Percentiles rank a stretch among this genome's conserved stretches.
phyloP scores from a whole-genome alignment of 352 stramenopile species.

The Phytophthora meadii region DNA sequence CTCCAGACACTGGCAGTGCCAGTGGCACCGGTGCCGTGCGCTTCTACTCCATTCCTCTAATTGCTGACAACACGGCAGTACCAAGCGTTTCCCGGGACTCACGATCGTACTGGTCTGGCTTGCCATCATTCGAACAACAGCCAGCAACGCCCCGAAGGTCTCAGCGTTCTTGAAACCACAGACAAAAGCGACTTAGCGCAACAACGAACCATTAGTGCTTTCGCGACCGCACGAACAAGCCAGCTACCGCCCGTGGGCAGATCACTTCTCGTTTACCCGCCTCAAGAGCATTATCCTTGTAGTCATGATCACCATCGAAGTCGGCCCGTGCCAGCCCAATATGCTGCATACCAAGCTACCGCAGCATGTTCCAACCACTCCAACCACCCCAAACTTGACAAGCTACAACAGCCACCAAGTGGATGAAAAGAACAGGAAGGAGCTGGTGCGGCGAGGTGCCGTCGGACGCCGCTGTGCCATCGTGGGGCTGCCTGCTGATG shows the following conservation, averaged over 20 bases:
- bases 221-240: constrained; percentile 20
- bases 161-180: constrained; percentile 1
- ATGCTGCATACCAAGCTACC: constrained; percentile 25
- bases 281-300: constrained; percentile 1
- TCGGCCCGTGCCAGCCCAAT: constrained; percentile 29
- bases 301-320: constrained; percentile 26
- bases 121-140: constrained; percentile 37
- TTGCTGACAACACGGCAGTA: constrained; percentile 17
- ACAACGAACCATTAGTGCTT: constrained; percentile 23
- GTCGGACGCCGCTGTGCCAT: constrained; percentile 46
- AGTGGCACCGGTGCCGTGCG: too few relatives aligned
- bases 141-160: not conserved
- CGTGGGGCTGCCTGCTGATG: constrained; percentile 23
- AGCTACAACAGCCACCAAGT: constrained; percentile 19
- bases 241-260: not conserved
- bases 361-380: not conserved
- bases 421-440: constrained; percentile 32
- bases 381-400: not conserved
- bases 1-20: too few relatives aligned
- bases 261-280: constrained; percentile 24
- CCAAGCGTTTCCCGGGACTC: constrained; percentile 17
- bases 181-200: constrained; percentile 3
- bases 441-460: constrained; percentile 39
- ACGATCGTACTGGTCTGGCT: constrained; percentile 16
- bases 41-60: not conserved